These are phyloP conservation scores for Trichosanthes cucumerina DNA, from an alignment of 306 rosid genomes.

Conservation along the genomic window DNA sequence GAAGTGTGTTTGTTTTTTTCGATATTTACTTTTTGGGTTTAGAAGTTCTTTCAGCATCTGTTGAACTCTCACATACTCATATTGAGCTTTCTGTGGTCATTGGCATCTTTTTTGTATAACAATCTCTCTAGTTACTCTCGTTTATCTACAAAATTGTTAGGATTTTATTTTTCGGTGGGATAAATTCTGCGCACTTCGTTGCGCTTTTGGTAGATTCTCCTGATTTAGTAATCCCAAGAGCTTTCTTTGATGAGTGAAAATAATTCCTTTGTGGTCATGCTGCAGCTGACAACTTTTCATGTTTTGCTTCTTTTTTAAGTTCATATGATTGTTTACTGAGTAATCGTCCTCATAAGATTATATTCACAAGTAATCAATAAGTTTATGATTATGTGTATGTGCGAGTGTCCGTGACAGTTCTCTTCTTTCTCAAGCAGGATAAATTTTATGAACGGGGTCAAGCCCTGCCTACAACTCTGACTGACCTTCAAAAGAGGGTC, in stretches of 20 bases:
- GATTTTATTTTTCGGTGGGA: background rate
- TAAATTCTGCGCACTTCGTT: background rate
- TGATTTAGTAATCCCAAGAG: background rate
- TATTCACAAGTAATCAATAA: background rate
- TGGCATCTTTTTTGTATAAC: background rate
- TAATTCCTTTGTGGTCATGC: background rate
- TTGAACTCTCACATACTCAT: background rate
- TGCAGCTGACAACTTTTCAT: background rate
- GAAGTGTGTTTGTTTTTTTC: background rate
- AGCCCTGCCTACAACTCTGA: conserved; percentile 41
- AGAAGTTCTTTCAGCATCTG: background rate
- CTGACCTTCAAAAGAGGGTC: conserved; percentile 64
- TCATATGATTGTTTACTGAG: background rate
- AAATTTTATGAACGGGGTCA: conserved; percentile 24
- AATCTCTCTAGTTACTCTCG: background rate
- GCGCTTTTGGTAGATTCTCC: background rate
- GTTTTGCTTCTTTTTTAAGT: background rate
- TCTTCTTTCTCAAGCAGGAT: conserved; percentile 23
- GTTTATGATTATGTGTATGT: background rate
- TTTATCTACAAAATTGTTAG: background rate
- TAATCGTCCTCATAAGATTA: background rate
- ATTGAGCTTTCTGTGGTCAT: background rate
- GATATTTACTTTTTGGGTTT: background rate
- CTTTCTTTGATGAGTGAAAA: background rate
- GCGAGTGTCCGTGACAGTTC: background rate